Percentiles rank a stretch among this genome's conserved stretches.
phyloP scores from a whole-genome alignment of 345 rosid genomes.

The Balakata baccata region DNA sequence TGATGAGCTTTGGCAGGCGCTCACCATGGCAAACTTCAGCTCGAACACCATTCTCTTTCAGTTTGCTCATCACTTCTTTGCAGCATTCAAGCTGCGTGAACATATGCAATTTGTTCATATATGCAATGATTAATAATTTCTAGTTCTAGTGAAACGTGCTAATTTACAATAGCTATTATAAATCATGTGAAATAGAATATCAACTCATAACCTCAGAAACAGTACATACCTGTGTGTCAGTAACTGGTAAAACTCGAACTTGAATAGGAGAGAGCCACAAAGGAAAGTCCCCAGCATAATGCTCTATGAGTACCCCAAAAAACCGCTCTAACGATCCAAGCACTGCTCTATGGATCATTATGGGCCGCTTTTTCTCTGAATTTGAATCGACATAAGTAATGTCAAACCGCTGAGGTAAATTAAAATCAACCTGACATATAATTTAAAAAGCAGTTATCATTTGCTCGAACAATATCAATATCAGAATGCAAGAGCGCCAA shows the following conservation, averaged over 20 bases:
- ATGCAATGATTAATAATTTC: background rate
- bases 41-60: slow-evolving; percentile 56
- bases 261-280: slow-evolving; percentile 91
- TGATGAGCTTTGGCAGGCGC: slow-evolving; percentile 84
- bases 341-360: slow-evolving; percentile 97
- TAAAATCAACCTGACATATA: slow-evolving; percentile 73
- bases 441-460: background rate
- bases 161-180: background rate
- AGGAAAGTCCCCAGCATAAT: slow-evolving; percentile 96
- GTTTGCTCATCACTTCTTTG: slow-evolving; percentile 49
- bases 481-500: background rate
- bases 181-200: background rate
- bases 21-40: slow-evolving; percentile 85
- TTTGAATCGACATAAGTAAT: slow-evolving; percentile 79
- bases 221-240: slow-evolving; percentile 68
- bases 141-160: background rate
- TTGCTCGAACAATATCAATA: background rate
- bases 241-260: slow-evolving; percentile 85
- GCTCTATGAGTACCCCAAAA: slow-evolving; percentile 91
- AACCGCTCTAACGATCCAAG: slow-evolving; percentile 90
- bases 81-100: slow-evolving; percentile 61
- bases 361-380: slow-evolving; percentile 75
- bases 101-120: slow-evolving; percentile 7
- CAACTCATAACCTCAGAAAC: slow-evolving; percentile 1
- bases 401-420: slow-evolving; percentile 84